Evolutionary conservation across 2,329 filamentous ascomycete genomes (phyloP).

Genomic region (Xylariaceae sp.): DNA sequence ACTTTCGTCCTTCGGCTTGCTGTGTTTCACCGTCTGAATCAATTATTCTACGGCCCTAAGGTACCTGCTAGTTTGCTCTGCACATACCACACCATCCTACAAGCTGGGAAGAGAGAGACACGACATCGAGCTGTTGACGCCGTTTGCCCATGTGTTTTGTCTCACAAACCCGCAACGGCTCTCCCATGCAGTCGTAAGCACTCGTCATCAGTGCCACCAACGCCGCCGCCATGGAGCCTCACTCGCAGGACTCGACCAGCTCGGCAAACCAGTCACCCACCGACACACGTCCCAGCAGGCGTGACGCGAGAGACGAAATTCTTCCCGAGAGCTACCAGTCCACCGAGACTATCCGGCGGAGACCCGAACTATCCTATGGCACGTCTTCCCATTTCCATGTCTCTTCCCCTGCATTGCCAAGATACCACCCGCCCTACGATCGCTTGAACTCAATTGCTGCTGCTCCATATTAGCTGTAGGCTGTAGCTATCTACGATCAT

Average conservation of each 20-base stretch:
- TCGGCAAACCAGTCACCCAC: constrained; percentile 45
- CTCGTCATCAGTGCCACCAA: constrained; percentile 16
- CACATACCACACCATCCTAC: no score
- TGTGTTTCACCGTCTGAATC: no score
- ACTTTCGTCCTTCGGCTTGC: no score
- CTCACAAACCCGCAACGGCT: constrained; percentile 8
- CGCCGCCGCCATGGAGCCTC: constrained; percentile 43
- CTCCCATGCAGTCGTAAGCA: constrained; percentile 17
- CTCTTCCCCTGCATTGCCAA: neutral
- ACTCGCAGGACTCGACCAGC: constrained; percentile 37
- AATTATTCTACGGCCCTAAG: no score
- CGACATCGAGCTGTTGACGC: neutral
- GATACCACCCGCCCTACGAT: no score
- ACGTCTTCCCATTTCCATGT: constrained; percentile 27
- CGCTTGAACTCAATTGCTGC: no score
- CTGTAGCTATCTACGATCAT: neutral
- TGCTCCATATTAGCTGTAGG: no score
- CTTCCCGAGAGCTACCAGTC: constrained; percentile 57
- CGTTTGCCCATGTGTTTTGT: constrained; percentile 12
- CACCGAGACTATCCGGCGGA: constrained; percentile 58
- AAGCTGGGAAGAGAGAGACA: no score
- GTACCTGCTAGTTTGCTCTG: no score
- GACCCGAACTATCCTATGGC: constrained; percentile 58
- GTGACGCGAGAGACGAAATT: constrained; percentile 41
- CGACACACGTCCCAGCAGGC: constrained; percentile 43